These are phyloP conservation scores for Fraxinus sp. DNA, from an alignment of 305 asterid species.

Conservation along the genomic window DNA sequence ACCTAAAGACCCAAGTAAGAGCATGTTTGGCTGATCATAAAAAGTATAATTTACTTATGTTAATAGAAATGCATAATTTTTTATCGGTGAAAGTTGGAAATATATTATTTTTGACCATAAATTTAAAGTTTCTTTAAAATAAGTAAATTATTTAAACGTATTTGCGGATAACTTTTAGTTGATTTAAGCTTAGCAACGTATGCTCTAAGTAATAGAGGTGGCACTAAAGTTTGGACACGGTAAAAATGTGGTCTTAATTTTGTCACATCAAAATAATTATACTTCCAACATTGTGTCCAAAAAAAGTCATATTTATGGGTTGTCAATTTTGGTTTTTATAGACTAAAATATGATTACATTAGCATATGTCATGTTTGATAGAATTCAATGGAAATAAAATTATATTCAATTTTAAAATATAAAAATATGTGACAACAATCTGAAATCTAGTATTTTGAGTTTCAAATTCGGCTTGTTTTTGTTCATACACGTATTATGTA, in stretches of 20 bases:
- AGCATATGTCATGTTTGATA: neutral
- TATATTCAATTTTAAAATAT: neutral
- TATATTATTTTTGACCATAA: no score
- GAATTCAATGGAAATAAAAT: neutral
- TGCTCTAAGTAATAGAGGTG: no score
- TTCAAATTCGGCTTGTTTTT: neutral
- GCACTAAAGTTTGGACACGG: neutral
- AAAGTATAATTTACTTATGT: no score
- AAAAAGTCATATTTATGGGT: neutral
- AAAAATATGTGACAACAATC: neutral
- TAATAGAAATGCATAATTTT: no score
- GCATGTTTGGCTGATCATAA: neutral
- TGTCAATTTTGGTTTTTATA: neutral
- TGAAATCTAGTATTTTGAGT: neutral
- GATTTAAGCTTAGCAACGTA: no score
- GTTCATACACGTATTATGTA: neutral
- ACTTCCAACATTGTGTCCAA: neutral
- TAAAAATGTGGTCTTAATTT: neutral
- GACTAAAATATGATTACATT: neutral
- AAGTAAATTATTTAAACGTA: no score
- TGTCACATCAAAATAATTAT: neutral
- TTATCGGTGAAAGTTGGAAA: no score
- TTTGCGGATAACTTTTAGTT: no score
- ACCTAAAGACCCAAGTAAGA: neutral
- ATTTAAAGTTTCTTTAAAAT: no score